Percentiles rank a stretch among this genome's conserved stretches.
Evolutionary conservation across 2,329 filamentous ascomycete species (phyloP).

Genomic region (Pestalotiopsis fici): DNA sequence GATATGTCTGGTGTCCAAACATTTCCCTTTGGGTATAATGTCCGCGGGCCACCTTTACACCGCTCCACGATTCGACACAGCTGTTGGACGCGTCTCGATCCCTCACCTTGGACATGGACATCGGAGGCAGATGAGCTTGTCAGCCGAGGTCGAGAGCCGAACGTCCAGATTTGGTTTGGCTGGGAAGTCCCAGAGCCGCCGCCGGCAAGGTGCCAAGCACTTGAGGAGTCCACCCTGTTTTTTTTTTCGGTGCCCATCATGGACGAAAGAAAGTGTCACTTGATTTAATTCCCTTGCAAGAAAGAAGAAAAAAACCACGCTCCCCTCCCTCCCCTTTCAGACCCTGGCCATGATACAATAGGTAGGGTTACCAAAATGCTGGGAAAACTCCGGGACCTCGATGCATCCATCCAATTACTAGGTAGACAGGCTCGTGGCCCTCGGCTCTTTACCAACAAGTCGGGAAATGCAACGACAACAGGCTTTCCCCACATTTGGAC

Average conservation of each 20-base stretch:
- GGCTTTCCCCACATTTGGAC: neutral
- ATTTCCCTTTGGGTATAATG: neutral
- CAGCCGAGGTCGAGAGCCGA: neutral
- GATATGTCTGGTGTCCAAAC: neutral
- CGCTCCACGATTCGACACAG: neutral
- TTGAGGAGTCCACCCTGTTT: neutral
- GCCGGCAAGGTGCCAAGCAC: no score
- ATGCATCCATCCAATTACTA: neutral
- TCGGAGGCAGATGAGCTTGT: neutral
- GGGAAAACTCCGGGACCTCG: constrained; percentile 1
- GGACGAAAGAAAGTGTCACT: neutral
- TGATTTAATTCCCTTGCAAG: neutral
- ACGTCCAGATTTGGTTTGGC: neutral
- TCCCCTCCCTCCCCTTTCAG: neutral
- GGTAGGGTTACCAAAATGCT: neutral
- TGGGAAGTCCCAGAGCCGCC: neutral
- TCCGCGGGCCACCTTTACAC: neutral
- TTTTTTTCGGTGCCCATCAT: neutral
- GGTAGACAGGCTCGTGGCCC: neutral
- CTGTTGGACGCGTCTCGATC: neutral
- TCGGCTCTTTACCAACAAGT: neutral
- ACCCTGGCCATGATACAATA: neutral
- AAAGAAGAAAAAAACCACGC: neutral
- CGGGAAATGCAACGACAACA: neutral
- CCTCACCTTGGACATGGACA: neutral